These are phyloP conservation scores for Paramecium caudatum DNA, from an alignment of 73 alveolate genomes.

Conservation along the genomic window DNA sequence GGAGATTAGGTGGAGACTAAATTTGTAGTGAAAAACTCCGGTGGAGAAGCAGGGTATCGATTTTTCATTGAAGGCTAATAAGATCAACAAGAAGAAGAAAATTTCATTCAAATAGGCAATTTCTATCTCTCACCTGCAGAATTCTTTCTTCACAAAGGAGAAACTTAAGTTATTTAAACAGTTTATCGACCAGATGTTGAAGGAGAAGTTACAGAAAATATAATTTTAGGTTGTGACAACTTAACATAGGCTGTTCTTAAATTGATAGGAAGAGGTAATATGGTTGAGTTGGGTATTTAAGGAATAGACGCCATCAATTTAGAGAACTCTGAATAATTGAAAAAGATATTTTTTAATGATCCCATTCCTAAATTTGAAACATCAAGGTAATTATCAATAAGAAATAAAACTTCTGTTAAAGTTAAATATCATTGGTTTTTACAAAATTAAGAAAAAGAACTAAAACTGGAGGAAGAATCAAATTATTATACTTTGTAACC, in stretches of 20 bases:
- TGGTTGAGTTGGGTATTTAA: slow-evolving; percentile 81
- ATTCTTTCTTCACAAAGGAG: slow-evolving; percentile 95
- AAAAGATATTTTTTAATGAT: slow-evolving; percentile 90
- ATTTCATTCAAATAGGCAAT: slow-evolving; percentile 88
- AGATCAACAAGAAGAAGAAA: slow-evolving; percentile 82
- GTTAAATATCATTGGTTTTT: slow-evolving; percentile 96
- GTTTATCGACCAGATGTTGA: slow-evolving; percentile 92
- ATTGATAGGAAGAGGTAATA: slow-evolving; percentile 91
- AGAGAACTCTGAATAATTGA: slow-evolving; percentile 82
- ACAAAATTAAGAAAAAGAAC: slow-evolving; percentile 85
- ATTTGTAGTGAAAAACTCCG: slow-evolving; percentile 94
- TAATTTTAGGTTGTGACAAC: slow-evolving; percentile 95
- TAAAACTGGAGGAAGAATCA: slow-evolving; percentile 90
- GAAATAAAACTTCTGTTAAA: slow-evolving; percentile 90
- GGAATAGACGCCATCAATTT: slow-evolving; percentile 90
- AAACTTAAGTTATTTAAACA: slow-evolving; percentile 92
- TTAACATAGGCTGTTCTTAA: slow-evolving; percentile 87
- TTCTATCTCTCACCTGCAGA: slow-evolving; percentile 94
- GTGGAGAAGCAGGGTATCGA: slow-evolving; percentile 98
- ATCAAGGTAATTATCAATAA: slow-evolving; percentile 83
- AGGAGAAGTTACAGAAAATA: slow-evolving; percentile 90
- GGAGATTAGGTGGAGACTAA: slow-evolving; percentile 96
- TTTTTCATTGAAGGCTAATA: slow-evolving; percentile 93
- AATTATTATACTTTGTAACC: slow-evolving; percentile 93
- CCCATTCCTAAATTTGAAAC: slow-evolving; percentile 91